Percentiles rank a stretch among this genome's conserved stretches.
These are phyloP conservation scores for Nothomitra cinnamomea DNA, from an alignment of 2,329 filamentous ascomycete genomes.

Conservation along the genomic window DNA sequence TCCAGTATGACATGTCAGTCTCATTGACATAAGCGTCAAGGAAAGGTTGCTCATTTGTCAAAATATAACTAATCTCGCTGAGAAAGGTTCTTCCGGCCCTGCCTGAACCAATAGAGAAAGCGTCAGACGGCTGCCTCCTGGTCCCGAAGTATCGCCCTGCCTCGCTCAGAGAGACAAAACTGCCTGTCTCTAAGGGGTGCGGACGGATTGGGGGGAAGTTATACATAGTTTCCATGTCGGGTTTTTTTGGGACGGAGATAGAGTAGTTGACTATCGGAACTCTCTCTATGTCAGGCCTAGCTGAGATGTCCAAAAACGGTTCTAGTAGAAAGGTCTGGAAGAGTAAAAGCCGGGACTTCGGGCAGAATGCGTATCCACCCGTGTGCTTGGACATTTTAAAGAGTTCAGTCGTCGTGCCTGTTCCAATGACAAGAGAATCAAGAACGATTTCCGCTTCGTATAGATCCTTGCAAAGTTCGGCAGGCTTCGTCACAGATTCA, in stretches of 20 bases:
- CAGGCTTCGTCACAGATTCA: neutral
- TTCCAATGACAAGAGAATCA: slow-evolving; percentile 4
- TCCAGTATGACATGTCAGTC: slow-evolving; percentile 12
- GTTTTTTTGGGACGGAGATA: neutral
- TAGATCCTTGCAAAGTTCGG: neutral
- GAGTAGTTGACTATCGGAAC: slow-evolving; percentile 9
- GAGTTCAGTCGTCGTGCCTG: neutral
- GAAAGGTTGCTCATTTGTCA: slow-evolving; percentile 9
- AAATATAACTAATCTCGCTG: slow-evolving; percentile 7
- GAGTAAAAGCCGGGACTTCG: neutral
- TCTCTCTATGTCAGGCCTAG: slow-evolving; percentile 7
- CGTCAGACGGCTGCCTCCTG: neutral
- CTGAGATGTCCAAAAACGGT: slow-evolving; percentile 5
- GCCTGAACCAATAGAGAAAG: neutral
- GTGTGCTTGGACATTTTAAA: slow-evolving; percentile 6
- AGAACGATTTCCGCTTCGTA: slow-evolving; percentile 5
- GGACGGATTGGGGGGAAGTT: neutral
- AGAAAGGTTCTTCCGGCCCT: neutral
- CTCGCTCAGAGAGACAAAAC: neutral
- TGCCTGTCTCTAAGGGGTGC: neutral
- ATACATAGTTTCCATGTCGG: neutral
- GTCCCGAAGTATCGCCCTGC: neutral
- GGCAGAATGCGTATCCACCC: slow-evolving; percentile 6
- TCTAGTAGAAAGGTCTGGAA: slow-evolving; percentile 7
- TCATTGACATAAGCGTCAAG: slow-evolving; percentile 14